Evolutionary conservation across 2,329 filamentous ascomycete genomes (phyloP).

Genomic region (Hymenoscyphus salicellus): DNA sequence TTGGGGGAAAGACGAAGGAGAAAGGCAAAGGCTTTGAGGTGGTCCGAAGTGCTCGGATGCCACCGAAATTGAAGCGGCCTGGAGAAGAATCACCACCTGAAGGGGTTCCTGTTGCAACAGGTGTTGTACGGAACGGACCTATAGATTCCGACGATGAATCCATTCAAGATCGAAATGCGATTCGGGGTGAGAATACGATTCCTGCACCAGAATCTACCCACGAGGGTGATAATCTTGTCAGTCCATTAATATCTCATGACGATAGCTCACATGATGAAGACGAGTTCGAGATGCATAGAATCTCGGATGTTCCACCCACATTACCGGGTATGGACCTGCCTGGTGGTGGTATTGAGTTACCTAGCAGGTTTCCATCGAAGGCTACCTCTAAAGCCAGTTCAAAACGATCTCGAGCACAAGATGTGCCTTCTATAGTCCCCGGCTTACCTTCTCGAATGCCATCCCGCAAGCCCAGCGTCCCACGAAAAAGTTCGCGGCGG

Average conservation of each 20-base stretch:
- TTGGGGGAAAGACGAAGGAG: conserved; percentile 85
- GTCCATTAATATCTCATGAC: conserved; percentile 37
- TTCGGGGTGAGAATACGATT: conserved; percentile 25
- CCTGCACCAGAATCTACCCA: conserved; percentile 17
- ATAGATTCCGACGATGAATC: conserved; percentile 64
- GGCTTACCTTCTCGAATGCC: conserved; percentile 17
- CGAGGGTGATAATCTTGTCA: conserved; percentile 32
- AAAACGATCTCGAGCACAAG: conserved; percentile 11
- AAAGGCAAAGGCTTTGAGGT: conserved; percentile 97
- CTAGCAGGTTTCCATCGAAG: conserved; percentile 61
- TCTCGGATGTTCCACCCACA: conserved; percentile 52
- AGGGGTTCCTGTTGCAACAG: conserved; percentile 58
- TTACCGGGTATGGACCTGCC: conserved; percentile 57
- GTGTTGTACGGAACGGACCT: conserved; percentile 47
- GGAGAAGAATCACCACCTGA: conserved; percentile 66
- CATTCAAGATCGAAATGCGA: conserved; percentile 37
- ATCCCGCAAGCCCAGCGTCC: conserved; percentile 47
- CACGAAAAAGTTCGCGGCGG: conserved; percentile 71
- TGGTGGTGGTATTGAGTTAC: conserved; percentile 42
- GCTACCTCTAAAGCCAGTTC: conserved; percentile 43
- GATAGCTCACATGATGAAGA: conserved; percentile 49
- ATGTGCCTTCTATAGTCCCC: conserved; percentile 42
- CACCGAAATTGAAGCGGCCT: conserved; percentile 60
- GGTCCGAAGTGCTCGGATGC: conserved; percentile 83
- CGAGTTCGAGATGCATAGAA: conserved; percentile 41